Evolutionary conservation across 2,329 filamentous ascomycete species (phyloP).

Genomic region (Trichoderma sp.): DNA sequence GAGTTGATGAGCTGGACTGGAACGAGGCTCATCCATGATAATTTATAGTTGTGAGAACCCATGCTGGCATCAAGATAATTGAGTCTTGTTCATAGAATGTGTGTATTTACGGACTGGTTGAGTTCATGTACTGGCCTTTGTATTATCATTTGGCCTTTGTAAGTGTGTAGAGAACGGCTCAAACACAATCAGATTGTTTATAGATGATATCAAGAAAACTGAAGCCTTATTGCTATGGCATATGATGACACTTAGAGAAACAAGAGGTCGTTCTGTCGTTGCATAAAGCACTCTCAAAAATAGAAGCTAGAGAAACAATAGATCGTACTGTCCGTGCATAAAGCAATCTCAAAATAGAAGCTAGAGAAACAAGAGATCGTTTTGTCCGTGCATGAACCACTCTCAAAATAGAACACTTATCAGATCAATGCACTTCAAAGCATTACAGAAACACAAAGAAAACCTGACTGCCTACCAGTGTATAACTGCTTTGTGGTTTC

Average conservation of each 20-base stretch:
- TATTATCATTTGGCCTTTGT: background rate
- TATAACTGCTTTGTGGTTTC: background rate
- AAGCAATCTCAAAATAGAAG: background rate
- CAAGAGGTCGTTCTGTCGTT: too few relatives aligned
- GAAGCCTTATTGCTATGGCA: background rate
- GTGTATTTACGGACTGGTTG: background rate
- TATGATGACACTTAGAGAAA: background rate
- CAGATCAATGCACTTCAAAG: background rate
- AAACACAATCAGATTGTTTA: background rate
- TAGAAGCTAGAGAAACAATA: background rate
- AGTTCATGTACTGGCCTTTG: background rate
- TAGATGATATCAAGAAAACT: background rate
- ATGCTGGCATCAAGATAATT: background rate
- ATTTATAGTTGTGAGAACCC: background rate
- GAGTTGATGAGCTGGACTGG: background rate
- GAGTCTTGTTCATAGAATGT: background rate
- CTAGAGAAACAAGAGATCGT: background rate
- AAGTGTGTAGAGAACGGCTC: background rate
- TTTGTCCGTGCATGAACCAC: background rate
- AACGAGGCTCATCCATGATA: background rate
- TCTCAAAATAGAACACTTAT: background rate
- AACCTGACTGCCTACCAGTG: background rate
- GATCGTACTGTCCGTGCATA: background rate
- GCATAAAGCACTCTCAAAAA: too few relatives aligned
- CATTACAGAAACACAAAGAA: background rate